Evolutionary conservation across 23 red algal species (phyloP).

Genomic region (Gracilariopsis chorda): DNA sequence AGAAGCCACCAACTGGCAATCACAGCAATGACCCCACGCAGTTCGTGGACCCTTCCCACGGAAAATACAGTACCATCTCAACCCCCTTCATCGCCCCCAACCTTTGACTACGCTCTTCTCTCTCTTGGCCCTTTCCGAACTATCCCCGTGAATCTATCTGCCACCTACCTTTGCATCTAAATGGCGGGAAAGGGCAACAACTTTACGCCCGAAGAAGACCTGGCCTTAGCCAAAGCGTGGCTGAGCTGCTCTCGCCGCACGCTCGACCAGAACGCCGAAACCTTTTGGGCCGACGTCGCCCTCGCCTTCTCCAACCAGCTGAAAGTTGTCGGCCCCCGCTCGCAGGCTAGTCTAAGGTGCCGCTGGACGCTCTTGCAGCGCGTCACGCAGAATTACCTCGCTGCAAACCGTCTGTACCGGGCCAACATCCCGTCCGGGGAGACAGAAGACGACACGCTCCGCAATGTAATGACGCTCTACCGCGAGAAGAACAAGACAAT

Average conservation of each 20-base stretch:
- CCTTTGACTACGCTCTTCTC: no score
- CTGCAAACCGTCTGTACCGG: neutral
- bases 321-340: neutral
- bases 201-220: neutral
- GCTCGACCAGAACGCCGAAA: constrained; percentile 3
- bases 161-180: no score
- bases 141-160: no score
- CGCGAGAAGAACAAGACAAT: neutral
- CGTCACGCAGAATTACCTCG: neutral
- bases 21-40: no score
- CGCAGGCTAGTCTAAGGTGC: neutral
- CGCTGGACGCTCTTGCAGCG: neutral
- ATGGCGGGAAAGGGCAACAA: neutral
- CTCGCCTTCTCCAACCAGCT: neutral
- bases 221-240: neutral
- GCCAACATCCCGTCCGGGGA: neutral
- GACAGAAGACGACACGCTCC: neutral
- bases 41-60: no score
- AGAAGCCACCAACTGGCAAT: no score
- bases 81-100: no score
- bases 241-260: neutral
- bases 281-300: neutral
- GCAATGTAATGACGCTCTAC: neutral
- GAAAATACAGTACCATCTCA: no score
- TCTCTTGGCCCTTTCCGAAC: no score